phyloP scores from a whole-genome alignment of 2,329 filamentous ascomycete genomes.

The Amauroascus verrucosus region DNA sequence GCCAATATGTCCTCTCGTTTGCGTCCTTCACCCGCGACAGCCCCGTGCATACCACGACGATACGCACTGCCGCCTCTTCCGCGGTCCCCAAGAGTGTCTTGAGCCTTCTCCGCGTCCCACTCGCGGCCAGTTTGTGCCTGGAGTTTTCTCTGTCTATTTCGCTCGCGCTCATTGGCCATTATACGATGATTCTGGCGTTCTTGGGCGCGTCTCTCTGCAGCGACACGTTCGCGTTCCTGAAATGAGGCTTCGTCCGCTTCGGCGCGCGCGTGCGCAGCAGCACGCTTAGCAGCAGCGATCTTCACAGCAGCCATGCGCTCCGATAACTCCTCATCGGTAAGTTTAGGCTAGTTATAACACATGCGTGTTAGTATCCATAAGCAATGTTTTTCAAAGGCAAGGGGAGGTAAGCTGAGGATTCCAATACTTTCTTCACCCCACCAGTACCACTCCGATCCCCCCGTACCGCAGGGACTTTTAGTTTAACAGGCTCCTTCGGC shows the following conservation, averaged over 20 bases:
- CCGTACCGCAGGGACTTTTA: constrained; percentile 39
- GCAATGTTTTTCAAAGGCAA: not conserved
- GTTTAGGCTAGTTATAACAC: constrained; percentile 40
- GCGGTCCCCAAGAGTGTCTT: constrained; percentile 40
- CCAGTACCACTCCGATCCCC: constrained; percentile 47
- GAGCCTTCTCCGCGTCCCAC: constrained; percentile 53
- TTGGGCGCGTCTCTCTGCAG: constrained; percentile 46
- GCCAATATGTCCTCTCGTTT: constrained; percentile 7
- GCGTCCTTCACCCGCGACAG: constrained; percentile 33
- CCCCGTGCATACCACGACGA: constrained; percentile 44
- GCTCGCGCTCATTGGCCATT: constrained; percentile 54
- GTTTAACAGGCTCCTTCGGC: constrained; percentile 19
- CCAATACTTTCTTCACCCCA: constrained; percentile 37
- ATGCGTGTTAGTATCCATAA: not conserved
- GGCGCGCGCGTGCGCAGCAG: constrained; percentile 53
- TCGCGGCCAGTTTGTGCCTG: constrained; percentile 49
- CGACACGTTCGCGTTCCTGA: constrained; percentile 51
- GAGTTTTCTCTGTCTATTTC: constrained; percentile 50
- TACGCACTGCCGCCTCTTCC: constrained; percentile 36
- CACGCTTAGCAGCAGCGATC: constrained; percentile 50
- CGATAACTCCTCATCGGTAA: constrained; percentile 54
- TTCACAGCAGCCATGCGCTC: constrained; percentile 52
- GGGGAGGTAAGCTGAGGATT: not conserved
- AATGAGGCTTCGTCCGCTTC: constrained; percentile 58
- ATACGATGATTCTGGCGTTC: constrained; percentile 42